Percentiles rank a stretch among this genome's conserved stretches.
phyloP scores from a whole-genome alignment of 1,139 yeast genomes.

The Tardiomyces digboiensis region DNA sequence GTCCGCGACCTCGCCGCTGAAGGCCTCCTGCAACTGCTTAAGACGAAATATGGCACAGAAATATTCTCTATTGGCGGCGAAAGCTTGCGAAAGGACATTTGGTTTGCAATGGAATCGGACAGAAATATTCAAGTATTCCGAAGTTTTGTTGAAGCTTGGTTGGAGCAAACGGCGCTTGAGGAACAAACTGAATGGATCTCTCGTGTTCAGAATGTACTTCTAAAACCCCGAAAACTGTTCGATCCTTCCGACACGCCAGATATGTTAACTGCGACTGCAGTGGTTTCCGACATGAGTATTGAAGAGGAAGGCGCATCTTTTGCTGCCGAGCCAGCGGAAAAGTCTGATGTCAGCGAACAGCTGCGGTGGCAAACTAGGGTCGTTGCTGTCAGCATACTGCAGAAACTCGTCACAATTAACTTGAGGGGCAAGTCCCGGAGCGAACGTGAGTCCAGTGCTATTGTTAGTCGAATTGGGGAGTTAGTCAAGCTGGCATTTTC shows the following conservation, averaged over 20 bases:
- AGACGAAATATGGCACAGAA: conserved; percentile 21
- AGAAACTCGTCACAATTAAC: conserved; percentile 39
- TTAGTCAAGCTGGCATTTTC: conserved; percentile 74
- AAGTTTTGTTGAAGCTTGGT: conserved; percentile 26
- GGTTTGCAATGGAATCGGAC: conserved; percentile 28
- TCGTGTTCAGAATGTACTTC: conserved; percentile 26
- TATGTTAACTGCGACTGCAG: conserved; percentile 6
- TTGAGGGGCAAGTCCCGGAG: conserved; percentile 33
- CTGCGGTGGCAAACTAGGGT: conserved; percentile 62
- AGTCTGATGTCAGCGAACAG: conserved; percentile 42
- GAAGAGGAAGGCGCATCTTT: conserved; percentile 40
- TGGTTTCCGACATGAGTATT: conserved; percentile 12
- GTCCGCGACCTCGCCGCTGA: conserved; percentile 24
- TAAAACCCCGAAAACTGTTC: conserved; percentile 21
- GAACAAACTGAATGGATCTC: conserved; percentile 29
- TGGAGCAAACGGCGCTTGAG: conserved; percentile 23
- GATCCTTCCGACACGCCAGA: conserved; percentile 8
- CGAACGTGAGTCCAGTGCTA: conserved; percentile 19
- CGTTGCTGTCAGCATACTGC: conserved; percentile 50
- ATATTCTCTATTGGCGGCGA: conserved; percentile 24
- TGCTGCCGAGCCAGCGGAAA: conserved; percentile 23
- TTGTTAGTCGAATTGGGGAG: conserved; percentile 53
- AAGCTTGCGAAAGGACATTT: conserved; percentile 24
- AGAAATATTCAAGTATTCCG: conserved; percentile 21
- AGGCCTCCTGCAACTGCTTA: conserved; percentile 27